Percentiles rank a stretch among this genome's conserved stretches.
These are phyloP conservation scores for Dryadomyces quercivorus DNA, from an alignment of 2,329 filamentous ascomycete genomes.

Conservation along the genomic window DNA sequence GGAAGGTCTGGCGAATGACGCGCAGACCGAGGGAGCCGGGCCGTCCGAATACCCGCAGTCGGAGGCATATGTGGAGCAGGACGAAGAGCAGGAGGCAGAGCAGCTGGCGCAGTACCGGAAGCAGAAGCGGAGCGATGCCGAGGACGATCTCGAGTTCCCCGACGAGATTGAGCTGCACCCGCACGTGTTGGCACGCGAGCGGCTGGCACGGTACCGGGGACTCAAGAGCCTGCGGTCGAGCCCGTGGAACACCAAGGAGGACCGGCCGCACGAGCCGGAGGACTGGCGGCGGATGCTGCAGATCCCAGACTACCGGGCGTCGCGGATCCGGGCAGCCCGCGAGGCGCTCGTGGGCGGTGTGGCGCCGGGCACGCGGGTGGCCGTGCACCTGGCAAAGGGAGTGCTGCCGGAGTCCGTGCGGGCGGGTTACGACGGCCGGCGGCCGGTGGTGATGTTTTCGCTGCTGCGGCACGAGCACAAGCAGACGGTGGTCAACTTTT, in stretches of 20 bases:
- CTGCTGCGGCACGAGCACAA: constrained; percentile 93
- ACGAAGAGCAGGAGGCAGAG: constrained; percentile 67
- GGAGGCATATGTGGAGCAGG: constrained; percentile 76
- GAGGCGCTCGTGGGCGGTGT: constrained; percentile 88
- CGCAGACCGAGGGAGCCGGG: constrained; percentile 55
- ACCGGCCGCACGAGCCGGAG: constrained; percentile 74
- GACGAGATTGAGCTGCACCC: constrained; percentile 95
- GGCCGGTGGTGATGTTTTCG: constrained; percentile 67
- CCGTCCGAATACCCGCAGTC: constrained; percentile 88
- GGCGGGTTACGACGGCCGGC: constrained; percentile 35
- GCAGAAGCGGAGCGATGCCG: constrained; percentile 67
- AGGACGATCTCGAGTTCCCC: constrained; percentile 91
- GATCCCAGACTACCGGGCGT: constrained; percentile 79
- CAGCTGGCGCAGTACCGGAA: constrained; percentile 73
- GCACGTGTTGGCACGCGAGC: constrained; percentile 72
- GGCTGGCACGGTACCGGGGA: constrained; percentile 76
- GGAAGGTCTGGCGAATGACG: constrained; percentile 53
- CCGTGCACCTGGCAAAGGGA: constrained; percentile 53
- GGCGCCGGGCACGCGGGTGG: constrained; percentile 68
- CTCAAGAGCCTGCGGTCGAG: constrained; percentile 85
- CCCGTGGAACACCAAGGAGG: constrained; percentile 79
- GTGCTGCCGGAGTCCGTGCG: constrained; percentile 28
- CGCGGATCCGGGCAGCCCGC: constrained; percentile 61
- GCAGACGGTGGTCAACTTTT: constrained; percentile 77
- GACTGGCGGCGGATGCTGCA: constrained; percentile 81